phyloP scores from a whole-genome alignment of 75 land plant species.

The Picea glauca region DNA sequence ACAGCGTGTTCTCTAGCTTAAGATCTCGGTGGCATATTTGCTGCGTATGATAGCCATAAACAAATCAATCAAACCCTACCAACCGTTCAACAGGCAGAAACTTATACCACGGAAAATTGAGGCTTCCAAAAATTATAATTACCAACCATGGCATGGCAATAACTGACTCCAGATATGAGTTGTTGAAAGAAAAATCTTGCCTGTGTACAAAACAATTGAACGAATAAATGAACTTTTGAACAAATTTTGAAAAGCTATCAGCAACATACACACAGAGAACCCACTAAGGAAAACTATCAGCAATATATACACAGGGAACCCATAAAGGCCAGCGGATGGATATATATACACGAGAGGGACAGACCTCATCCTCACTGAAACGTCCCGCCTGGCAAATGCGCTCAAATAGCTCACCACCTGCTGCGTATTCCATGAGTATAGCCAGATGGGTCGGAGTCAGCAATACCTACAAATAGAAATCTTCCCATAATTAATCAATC shows the following conservation, averaged over 20 bases:
- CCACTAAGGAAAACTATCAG: neutral
- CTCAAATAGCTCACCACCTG: constrained; percentile 73
- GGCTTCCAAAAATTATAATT: neutral
- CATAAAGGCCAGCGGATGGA: neutral
- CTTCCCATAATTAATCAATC: neutral
- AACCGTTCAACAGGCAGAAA: neutral
- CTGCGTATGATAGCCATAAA: constrained; percentile 10
- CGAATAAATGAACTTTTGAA: neutral
- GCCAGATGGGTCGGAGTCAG: constrained; percentile 68
- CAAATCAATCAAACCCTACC: neutral
- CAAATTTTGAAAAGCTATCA: neutral
- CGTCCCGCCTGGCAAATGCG: constrained; percentile 65
- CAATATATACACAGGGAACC: neutral
- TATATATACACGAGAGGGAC: neutral
- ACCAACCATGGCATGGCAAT: constrained; percentile 30
- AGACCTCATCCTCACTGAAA: constrained; percentile 50
- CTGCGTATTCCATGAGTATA: constrained; percentile 74
- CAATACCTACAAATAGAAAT: constrained; percentile 16
- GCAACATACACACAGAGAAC: neutral
- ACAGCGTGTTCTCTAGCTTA: constrained; percentile 51
- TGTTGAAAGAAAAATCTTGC: constrained; percentile 42
- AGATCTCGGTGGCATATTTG: constrained; percentile 60
- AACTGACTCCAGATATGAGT: constrained; percentile 38
- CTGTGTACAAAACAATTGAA: constrained; percentile 4
- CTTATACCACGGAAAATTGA: neutral